These are phyloP conservation scores for Phytophthora pseudosyringae DNA, from an alignment of 352 stramenopile genomes.

Conservation along the genomic window DNA sequence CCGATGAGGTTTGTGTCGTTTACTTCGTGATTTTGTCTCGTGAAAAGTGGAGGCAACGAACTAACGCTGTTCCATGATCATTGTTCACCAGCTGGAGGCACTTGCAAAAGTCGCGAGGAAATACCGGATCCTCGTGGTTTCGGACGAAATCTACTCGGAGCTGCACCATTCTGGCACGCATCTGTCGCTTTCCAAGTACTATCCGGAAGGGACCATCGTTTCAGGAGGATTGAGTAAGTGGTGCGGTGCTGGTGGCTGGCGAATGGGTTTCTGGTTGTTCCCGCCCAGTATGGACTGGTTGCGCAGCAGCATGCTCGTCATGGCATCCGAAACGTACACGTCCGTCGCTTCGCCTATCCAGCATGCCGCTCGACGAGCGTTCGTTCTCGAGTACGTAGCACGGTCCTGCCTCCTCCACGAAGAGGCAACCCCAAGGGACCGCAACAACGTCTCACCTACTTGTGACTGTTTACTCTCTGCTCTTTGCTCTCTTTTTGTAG, in stretches of 20 bases:
- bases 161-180: slow-evolving; percentile 78
- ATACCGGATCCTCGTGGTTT: slow-evolving; percentile 90
- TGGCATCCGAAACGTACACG: slow-evolving; percentile 91
- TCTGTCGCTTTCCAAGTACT: slow-evolving; percentile 86
- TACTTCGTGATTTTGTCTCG: not conserved
- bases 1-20: slow-evolving; percentile 59
- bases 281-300: slow-evolving; percentile 80
- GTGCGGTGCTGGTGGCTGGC: slow-evolving; percentile 88
- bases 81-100: slow-evolving; percentile 47
- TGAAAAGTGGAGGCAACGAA: not conserved
- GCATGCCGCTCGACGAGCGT: slow-evolving; percentile 81
- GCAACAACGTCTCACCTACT: slow-evolving; percentile 16
- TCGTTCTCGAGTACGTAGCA: slow-evolving; percentile 67
- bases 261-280: slow-evolving; percentile 91
- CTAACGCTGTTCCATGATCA: slow-evolving; percentile 10
- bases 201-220: slow-evolving; percentile 89
- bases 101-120: slow-evolving; percentile 80
- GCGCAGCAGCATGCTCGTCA: slow-evolving; percentile 87
- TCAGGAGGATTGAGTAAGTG: slow-evolving; percentile 89
- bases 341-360: slow-evolving; percentile 88
- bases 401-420: slow-evolving; percentile 5
- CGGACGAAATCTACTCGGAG: slow-evolving; percentile 91
- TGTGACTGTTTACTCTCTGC: slow-evolving; percentile 11
- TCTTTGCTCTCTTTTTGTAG: slow-evolving; percentile 40
- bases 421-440: slow-evolving; percentile 8